Base-by-base conservation (phyloP, 768 basidiomycete species). In the Strobilomyces dryophilus region DNA sequence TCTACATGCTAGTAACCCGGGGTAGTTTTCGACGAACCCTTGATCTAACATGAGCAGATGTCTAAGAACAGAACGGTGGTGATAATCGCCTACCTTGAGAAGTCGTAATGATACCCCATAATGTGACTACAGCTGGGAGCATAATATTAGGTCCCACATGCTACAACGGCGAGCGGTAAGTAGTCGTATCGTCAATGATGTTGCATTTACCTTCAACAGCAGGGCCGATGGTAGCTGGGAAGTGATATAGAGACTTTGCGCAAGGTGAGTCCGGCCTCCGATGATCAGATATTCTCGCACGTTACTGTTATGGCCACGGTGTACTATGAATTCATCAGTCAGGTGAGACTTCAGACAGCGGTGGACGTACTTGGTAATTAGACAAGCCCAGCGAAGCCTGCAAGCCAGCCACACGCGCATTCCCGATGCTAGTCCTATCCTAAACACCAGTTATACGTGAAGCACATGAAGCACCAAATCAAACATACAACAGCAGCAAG, bases 341-440 rank as follows among this genome's bases (percentile, higher is more conserved):
- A 5, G 14, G 39, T 21, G 11, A 11, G 43, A 18, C 17, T 3
- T n/a, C 10, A 1, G 1, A n/a, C 31, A 32, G 5, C 10, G 4
- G 8, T 10, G 1, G 17, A 39, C 44, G 12, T 41, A 62, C 68
- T 53, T 70, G 58, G 32, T 68, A 63, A 31, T 66, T 60, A 4
- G 65, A 55, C 24, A 71, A 58, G 1, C 12, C 69, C 46, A 86
- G 61, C 45, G 80, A 47, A 24, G 66, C 74, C 60, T 83, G 80
- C 54, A 86, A 61, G 9, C 84, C 83, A 14, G 80, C 84, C 1
- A 85, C 73, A 17, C 77, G 74, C 24, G 83, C 83, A 59, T 85
- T 85, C 20, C 73, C 79, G 35, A 84, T 73, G 58, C 82, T 83
- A n/a, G 59, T 65, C 42, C 53, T 53, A 31, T 80, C 50, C 81